These are phyloP conservation scores for Xylaria telfairii DNA, from an alignment of 495 filamentous ascomycete genomes.

Conservation along the genomic window DNA sequence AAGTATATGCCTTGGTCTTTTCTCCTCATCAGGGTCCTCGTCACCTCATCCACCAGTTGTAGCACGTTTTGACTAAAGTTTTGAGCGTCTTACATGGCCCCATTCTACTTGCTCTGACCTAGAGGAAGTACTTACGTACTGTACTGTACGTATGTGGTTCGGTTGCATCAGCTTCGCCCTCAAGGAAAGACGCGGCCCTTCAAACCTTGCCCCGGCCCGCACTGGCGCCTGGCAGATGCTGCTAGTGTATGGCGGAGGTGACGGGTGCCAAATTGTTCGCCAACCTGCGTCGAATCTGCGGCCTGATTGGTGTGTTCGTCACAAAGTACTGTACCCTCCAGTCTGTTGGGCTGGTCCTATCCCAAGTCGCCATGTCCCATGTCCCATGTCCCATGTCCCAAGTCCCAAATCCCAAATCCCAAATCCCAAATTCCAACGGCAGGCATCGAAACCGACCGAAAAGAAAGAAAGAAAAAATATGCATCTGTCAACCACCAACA, in stretches of 20 bases:
- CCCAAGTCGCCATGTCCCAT: no score
- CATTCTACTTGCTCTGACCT: not conserved
- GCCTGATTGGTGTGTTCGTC: constrained; percentile 5
- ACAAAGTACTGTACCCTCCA: not conserved
- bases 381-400: no score
- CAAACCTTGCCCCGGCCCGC: constrained; percentile 9
- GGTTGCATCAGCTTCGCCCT: not conserved
- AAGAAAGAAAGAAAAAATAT: not conserved
- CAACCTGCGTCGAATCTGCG: constrained; percentile 2
- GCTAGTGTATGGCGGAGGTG: not conserved
- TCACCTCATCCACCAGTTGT: constrained; percentile 37
- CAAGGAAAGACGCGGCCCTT: not conserved
- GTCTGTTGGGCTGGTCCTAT: not conserved
- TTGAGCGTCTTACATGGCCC: not conserved
- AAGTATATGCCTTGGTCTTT: not conserved
- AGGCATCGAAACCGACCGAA: not conserved
- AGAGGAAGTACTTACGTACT: no score
- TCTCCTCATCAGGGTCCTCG: not conserved
- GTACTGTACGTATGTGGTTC: not conserved
- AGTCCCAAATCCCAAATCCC: no score
- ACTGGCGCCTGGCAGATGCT: constrained; percentile 9
- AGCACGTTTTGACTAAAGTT: constrained; percentile 35
- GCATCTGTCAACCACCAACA: not conserved
- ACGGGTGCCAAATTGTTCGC: constrained; percentile 9
- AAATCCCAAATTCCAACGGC: not conserved